Conservation (phyloP, 352 stramenopile genomes). For the Phytophthora ohioensis region DNA sequence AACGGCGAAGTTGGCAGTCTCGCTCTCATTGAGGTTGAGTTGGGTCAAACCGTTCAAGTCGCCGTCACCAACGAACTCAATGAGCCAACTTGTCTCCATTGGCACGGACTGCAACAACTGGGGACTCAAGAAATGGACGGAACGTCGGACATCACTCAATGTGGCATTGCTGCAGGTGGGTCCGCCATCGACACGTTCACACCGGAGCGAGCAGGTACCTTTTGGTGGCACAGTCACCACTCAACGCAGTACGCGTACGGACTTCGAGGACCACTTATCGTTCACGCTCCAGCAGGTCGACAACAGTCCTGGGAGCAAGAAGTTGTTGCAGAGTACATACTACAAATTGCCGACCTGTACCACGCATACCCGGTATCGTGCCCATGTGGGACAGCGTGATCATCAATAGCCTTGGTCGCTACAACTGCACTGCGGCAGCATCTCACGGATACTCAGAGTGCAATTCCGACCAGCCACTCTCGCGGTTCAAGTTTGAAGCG, state of each 20-base stretch:
- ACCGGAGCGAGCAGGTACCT: slow-evolving; percentile 34
- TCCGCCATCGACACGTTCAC: slow-evolving; percentile 44
- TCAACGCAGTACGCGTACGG: slow-evolving; percentile 43
- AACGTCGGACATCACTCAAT: slow-evolving; percentile 46
- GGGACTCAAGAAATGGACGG: slow-evolving; percentile 49
- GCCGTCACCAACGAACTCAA: slow-evolving; percentile 34
- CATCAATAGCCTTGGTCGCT: slow-evolving; percentile 44
- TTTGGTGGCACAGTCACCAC: slow-evolving; percentile 50
- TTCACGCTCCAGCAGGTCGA: slow-evolving; percentile 25
- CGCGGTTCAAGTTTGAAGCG: slow-evolving; percentile 35
- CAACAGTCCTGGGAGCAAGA: slow-evolving; percentile 25
- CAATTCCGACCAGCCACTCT: slow-evolving; percentile 25
- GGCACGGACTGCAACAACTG: slow-evolving; percentile 45
- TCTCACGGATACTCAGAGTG: slow-evolving; percentile 24
- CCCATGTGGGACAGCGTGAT: slow-evolving; percentile 41
- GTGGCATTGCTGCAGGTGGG: slow-evolving; percentile 23
- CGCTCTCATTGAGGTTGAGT: slow-evolving; percentile 32
- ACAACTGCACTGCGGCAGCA: slow-evolving; percentile 41
- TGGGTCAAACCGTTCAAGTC: slow-evolving; percentile 38
- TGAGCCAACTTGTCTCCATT: slow-evolving; percentile 38
- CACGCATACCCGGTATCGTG: slow-evolving; percentile 25
- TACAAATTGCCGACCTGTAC: slow-evolving; percentile 47
- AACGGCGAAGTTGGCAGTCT: slow-evolving; percentile 16
- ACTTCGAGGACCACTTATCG: slow-evolving; percentile 37
- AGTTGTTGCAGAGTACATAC: slow-evolving; percentile 32